phyloP scores from a whole-genome alignment of 495 filamentous ascomycete species.

The Aspergillus nidulans region DNA sequence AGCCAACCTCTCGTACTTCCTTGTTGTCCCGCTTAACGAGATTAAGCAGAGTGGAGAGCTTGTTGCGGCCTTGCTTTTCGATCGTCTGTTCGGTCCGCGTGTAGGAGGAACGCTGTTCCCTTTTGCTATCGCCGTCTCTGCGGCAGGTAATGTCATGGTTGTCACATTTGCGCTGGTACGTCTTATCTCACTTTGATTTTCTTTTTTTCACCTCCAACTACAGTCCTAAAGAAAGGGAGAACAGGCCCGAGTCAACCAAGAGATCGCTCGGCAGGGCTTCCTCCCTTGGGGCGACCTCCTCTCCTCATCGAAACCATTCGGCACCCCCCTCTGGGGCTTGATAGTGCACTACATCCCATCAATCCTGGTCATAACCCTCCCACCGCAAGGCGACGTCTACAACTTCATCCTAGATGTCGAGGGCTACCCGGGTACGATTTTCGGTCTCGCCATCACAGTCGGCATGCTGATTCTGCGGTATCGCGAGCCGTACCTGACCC shows the following conservation, averaged over 20 bases:
- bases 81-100: constrained; percentile 56
- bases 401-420: constrained; percentile 72
- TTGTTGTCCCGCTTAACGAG: constrained; percentile 63
- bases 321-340: constrained; percentile 61
- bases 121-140: constrained; percentile 61
- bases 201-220: not conserved
- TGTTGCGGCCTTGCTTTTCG: constrained; percentile 65
- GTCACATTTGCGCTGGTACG: constrained; percentile 62
- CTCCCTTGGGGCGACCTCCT: constrained; percentile 60
- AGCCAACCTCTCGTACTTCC: constrained; percentile 67
- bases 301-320: constrained; percentile 63
- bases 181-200: no score
- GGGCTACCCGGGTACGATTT: constrained; percentile 62
- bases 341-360: constrained; percentile 67
- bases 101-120: constrained; percentile 56
- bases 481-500: constrained; percentile 53
- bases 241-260: constrained; percentile 66
- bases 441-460: constrained; percentile 52
- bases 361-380: constrained; percentile 58
- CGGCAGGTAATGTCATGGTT: constrained; percentile 73
- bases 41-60: constrained; percentile 64
- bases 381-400: constrained; percentile 62
- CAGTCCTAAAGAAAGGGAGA: not conserved
- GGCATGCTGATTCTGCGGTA: constrained; percentile 60
- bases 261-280: constrained; percentile 65